Evolutionary conservation across 495 filamentous ascomycete genomes (phyloP), one percentile per base, ranked within the genome.

Genomic region (Cercophora samala): DNA sequence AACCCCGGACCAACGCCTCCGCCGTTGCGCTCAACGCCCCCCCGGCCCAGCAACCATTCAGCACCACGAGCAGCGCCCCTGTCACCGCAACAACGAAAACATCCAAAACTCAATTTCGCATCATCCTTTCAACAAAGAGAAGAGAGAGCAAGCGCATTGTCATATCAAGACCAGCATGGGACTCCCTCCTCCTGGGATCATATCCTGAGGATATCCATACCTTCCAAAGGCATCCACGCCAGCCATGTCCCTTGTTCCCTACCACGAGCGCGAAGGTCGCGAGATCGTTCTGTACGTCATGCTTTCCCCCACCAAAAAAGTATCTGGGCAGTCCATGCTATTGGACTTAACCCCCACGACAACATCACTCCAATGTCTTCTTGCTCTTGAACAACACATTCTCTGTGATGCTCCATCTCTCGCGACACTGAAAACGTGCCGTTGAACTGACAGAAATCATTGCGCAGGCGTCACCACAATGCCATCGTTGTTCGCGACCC

Each of bases 401-500:
- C 37, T 1, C 37, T 13, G 15, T 46, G 5, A 46, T 11, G 37
- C 37, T 46, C 37, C 15, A 46, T 46, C 3, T 1, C 37, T 46
- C 9, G 9, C 37, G 37, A 46, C 37, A 11, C 37, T 17, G 15
- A 1, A 46, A 17, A 46, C 8, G 8, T 32, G 29, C 4, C 3
- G 8, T 8, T 32, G 4, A 8, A 32, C 37, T 69, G 19, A 69
- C 26, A 56, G 13, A 58, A 5, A 13, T 18, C n/a, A 3, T 54
- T 13, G 53, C 46, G 22, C 71, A 98, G 94, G 29, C 95, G 95
- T 69, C 92, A 97, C 75, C 89, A 93, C 72, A 90, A 95, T 75
- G 89, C 93, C 4, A 88, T 99, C 62, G 96, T 99, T 22, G 87
- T 98, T 59, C 93, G 90, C 72, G 93, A 99, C 77, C 89, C 88